These are phyloP conservation scores for Amphirosellinia nigrospora DNA, from an alignment of 495 filamentous ascomycete genomes.

Conservation along the genomic window DNA sequence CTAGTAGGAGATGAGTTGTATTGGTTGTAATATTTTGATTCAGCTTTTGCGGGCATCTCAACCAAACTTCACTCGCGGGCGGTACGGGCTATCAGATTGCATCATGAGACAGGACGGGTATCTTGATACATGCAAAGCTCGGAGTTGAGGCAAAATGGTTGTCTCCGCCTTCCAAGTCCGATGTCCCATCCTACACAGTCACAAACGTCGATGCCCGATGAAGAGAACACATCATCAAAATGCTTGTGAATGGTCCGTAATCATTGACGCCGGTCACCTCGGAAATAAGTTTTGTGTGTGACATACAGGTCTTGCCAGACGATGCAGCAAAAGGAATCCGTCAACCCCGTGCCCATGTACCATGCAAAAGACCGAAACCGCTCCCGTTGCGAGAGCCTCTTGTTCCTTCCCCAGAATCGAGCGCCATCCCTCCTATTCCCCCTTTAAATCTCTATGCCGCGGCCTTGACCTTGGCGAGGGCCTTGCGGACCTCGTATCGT, in stretches of 20 bases:
- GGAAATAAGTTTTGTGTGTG: slow-evolving; percentile 47
- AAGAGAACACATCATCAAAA: slow-evolving; percentile 22
- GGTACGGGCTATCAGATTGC: slow-evolving; percentile 12
- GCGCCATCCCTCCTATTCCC: slow-evolving; percentile 29
- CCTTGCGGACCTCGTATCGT: slow-evolving; percentile 95
- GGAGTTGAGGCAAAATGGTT: background rate
- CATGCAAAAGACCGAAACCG: slow-evolving; percentile 53
- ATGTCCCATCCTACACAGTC: slow-evolving; percentile 8
- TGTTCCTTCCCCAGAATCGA: slow-evolving; percentile 32
- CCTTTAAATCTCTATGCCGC: slow-evolving; percentile 47
- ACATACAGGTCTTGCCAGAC: slow-evolving; percentile 61
- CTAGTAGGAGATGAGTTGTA: too few species aligned
- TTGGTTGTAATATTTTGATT: slow-evolving; percentile 15
- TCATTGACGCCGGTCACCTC: slow-evolving; percentile 52
- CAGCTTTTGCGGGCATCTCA: background rate
- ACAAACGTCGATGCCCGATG: background rate
- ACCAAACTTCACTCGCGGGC: slow-evolving; percentile 10
- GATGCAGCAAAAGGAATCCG: slow-evolving; percentile 51
- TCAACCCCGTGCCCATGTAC: slow-evolving; percentile 54
- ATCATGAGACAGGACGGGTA: slow-evolving; percentile 11
- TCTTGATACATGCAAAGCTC: slow-evolving; percentile 16
- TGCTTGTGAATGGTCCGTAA: slow-evolving; percentile 38
- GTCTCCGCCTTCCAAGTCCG: background rate
- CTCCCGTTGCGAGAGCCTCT: slow-evolving; percentile 38
- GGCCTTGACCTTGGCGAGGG: slow-evolving; percentile 76